Base-by-base conservation (phyloP, 345 rosid genomes). In the Isatis tinctoria region DNA sequence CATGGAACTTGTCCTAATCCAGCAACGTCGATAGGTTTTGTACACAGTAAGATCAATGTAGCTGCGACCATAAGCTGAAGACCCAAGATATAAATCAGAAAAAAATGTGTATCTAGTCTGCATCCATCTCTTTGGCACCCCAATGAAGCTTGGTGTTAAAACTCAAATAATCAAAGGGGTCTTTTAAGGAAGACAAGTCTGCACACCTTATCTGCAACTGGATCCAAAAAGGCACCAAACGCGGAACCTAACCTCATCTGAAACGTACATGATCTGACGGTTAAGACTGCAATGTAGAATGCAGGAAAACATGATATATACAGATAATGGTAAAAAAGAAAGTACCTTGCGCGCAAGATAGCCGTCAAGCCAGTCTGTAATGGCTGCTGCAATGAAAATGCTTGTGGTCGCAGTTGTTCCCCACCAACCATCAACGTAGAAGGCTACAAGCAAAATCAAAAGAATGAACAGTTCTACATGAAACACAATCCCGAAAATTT, bases 341-440 rank as follows among this genome's bases (percentile, higher is more conserved):
- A 26, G 39, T 74, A 92, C 99, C 97, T 87, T 95, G 32, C 99
- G 82, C 24, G 99, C 99, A 72, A 95, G 70, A 78, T 95, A 95
- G 36, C 99, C 99, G 73, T 95, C 99, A 59, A 92, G 98, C 99
- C 99, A 92, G 70, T 95, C 99, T 33, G 99, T 95, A 60, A 92
- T 65, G 11, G 98, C 97, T 18, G 99, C 98, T 48, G 86, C 90
- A 71, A 95, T 70, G 78, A 95, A 95, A 72, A 92, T 85, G 69
- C 96, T 82, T 2, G 97, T 90, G 1, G 99, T 95, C 6, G 96
- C 94, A 13, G 97, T 89, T 72, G 88, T 89, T 35, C 90, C 99
- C 97, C 86, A 90, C 93, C 94, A 84, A 78, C 81, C 67, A 84
- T 95, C 97, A 51, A 85, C 76, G 33, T 90, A 92, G 77, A 90